Evolutionary conservation across 2,329 filamentous ascomycete genomes (phyloP).

Genomic region (Xylaria sp.): DNA sequence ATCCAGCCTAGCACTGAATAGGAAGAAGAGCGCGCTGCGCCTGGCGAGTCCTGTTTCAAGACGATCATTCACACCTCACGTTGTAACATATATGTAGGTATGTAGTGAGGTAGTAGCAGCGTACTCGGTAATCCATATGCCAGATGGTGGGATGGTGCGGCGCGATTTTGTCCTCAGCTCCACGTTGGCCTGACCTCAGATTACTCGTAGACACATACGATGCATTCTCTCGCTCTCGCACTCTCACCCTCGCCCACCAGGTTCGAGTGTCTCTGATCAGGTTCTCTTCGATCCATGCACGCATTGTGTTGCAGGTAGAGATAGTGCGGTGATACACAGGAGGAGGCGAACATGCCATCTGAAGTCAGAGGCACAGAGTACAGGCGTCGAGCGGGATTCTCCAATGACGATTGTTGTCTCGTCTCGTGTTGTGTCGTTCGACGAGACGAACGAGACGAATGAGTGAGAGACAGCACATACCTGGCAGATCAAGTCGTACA

Average conservation of each 20-base stretch:
- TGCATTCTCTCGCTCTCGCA: background rate
- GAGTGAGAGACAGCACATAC: conserved; percentile 15
- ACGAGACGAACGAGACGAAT: conserved; percentile 2
- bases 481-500: conserved; percentile 10
- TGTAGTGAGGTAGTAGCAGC: background rate
- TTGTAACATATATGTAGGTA: background rate
- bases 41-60: background rate
- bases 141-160: conserved; percentile 8
- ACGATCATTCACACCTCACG: background rate
- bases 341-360: conserved; percentile 5
- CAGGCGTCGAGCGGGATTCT: background rate
- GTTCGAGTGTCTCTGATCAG: background rate
- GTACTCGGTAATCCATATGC: background rate
- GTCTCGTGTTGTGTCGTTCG: conserved; percentile 4
- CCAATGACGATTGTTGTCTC: conserved; percentile 4
- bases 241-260: too few relatives aligned
- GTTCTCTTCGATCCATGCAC: background rate
- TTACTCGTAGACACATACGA: background rate
- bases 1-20: background rate
- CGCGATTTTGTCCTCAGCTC: conserved; percentile 10
- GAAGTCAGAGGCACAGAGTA: conserved; percentile 12
- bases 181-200: conserved; percentile 10
- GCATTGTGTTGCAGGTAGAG: background rate
- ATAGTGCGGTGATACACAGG: conserved; percentile 9
- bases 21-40: background rate